Evolutionary conservation across 2,329 filamentous ascomycete genomes (phyloP), one percentile per base, ranked within the genome.

Genomic region (Ophiosphaerella herpotricha): DNA sequence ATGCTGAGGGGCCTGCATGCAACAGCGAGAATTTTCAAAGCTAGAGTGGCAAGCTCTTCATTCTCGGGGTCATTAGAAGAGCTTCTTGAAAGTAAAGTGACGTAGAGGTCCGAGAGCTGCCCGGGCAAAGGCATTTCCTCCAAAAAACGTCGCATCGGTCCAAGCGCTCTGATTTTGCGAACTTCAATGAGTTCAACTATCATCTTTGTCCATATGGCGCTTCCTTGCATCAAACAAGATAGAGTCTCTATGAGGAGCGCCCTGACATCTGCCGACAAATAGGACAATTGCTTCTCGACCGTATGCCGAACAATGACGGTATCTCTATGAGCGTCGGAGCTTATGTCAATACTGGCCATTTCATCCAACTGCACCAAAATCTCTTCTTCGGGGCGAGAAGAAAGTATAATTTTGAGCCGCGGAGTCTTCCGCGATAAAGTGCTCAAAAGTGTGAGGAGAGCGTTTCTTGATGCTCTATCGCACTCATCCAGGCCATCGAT

Each of bases 401-500:
- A 38, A 11, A 38, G 36, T 7, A 38, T 2, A 18, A 38, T 38
- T 7, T 38, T 38, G 16, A 38, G 36, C 18, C 16, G 7, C 5
- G 16, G 36, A 23, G 36, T 46, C 33, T 42, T 32, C 13, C 18
- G 37, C 23, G 16, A 18, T 3, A 18, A 50, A 43, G 24, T 18
- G 38, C 36, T 38, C 12, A 50, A 26, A 42, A 50, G 42, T 12
- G 16, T 33, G 16, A 18, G 16, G 16, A 18, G 16, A 18, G 16
- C 16, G 24, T 42, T 50, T 29, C 38, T 18, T 32, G 43, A 50
- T 26, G 5, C 18, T 46, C 42, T 50, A 43, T 43, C 38, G 26
- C 43, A 50, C 43, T 50, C 43, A 36, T 50, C 48, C 2, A 50
- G 16, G n/a, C 48, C 43, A 46, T 50, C 43, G 23, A 50, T 46